These are phyloP conservation scores for Blastocystis hominis DNA, from an alignment of 352 stramenopile genomes.

Conservation along the genomic window DNA sequence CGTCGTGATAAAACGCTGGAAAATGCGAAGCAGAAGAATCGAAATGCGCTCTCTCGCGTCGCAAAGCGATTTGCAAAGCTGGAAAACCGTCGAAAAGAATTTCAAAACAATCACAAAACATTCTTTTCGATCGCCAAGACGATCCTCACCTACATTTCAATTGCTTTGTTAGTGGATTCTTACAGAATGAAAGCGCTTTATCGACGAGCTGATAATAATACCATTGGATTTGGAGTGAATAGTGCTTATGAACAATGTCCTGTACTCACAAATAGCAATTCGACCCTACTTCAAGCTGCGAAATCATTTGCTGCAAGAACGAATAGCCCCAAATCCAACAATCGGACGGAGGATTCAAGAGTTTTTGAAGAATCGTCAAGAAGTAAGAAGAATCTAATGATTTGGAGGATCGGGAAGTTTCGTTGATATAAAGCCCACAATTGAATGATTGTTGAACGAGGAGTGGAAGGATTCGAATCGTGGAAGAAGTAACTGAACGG, in stretches of 20 bases:
- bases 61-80: too few relatives aligned
- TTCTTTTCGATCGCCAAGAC: not conserved
- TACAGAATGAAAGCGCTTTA: not conserved
- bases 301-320: not conserved
- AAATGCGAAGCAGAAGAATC: not conserved
- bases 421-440: not conserved
- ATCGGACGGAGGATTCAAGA: not conserved
- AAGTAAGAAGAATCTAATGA: not conserved
- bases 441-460: not conserved
- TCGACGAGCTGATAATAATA: not conserved
- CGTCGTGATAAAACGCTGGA: not conserved
- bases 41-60: not conserved
- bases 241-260: not conserved
- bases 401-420: not conserved
- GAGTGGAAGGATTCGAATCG: not conserved
- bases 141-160: not conserved
- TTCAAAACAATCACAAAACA: too few relatives aligned
- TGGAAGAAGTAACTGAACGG: not conserved
- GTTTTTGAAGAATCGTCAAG: not conserved
- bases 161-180: not conserved
- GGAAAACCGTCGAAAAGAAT: too few relatives aligned
- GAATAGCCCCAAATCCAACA: not conserved
- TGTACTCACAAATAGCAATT: not conserved
- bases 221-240: not conserved
- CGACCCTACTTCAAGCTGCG: not conserved